Percentiles rank a stretch among this genome's conserved stretches.
Conservation (phyloP, 768 basidiomycete genomes). For the Boletus rufocinnamomeus region DNA sequence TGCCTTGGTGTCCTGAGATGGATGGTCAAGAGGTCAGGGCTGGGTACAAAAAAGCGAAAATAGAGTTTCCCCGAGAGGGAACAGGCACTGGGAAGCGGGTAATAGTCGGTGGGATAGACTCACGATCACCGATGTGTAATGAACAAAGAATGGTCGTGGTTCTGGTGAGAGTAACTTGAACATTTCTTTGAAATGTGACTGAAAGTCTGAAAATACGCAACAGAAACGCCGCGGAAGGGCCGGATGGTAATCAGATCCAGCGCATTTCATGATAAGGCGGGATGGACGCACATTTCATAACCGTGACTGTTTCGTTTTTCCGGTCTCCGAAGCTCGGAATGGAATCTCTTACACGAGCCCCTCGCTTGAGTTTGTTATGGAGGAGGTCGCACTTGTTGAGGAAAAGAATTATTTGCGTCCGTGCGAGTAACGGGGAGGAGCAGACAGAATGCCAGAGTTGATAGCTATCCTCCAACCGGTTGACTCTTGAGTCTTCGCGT, state of each 20-base stretch:
- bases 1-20: slow-evolving; percentile 65
- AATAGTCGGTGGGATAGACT: slow-evolving; percentile 32
- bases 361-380: slow-evolving; percentile 68
- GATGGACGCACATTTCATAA: slow-evolving; percentile 61
- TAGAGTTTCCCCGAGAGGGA: slow-evolving; percentile 1
- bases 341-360: slow-evolving; percentile 63
- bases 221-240: not conserved
- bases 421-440: slow-evolving; percentile 60
- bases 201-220: slow-evolving; percentile 57
- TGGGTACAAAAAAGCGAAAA: not conserved
- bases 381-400: slow-evolving; percentile 75
- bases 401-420: slow-evolving; percentile 55
- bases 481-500: slow-evolving; percentile 67
- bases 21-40: slow-evolving; percentile 11
- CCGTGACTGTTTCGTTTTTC: slow-evolving; percentile 67
- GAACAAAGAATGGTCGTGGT: slow-evolving; percentile 66
- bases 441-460: slow-evolving; percentile 78
- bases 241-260: slow-evolving; percentile 13
- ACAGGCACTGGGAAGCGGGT: slow-evolving; percentile 8
- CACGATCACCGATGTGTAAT: slow-evolving; percentile 79
- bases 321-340: slow-evolving; percentile 76
- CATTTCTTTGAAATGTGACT: slow-evolving; percentile 79
- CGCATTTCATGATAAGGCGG: not conserved
- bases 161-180: slow-evolving; percentile 61
- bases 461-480: slow-evolving; percentile 76